These are phyloP conservation scores for Hericium rajendrae DNA, from an alignment of 768 basidiomycete genomes.

Conservation along the genomic window DNA sequence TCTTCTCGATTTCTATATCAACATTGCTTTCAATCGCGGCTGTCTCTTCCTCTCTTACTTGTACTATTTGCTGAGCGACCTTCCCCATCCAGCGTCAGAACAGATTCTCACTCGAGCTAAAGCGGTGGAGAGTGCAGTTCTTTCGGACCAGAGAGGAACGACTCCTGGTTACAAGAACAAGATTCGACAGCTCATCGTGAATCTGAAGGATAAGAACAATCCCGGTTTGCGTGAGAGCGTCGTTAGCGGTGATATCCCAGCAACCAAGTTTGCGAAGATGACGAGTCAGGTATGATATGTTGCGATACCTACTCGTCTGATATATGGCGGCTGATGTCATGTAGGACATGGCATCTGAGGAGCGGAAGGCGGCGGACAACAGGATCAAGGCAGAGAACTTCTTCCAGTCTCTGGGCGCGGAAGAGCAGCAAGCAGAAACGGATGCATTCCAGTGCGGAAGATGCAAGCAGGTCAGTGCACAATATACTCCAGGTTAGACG, in stretches of 20 bases:
- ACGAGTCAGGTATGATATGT: conserved; percentile 52
- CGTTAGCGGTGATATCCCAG: conserved; percentile 69
- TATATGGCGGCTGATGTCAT: background rate
- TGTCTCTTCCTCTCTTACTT: background rate
- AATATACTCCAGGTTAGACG: background rate
- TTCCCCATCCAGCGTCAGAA: conserved; percentile 43
- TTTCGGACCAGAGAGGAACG: conserved; percentile 34
- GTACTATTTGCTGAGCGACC: background rate
- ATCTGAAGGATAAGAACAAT: conserved; percentile 93
- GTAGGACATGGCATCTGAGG: conserved; percentile 95
- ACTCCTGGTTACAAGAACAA: conserved; percentile 55
- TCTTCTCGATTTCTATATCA: background rate
- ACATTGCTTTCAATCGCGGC: too few species aligned
- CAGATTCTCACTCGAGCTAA: conserved; percentile 57
- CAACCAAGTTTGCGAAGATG: conserved; percentile 71
- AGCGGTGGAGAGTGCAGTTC: conserved; percentile 62
- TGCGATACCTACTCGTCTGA: background rate
- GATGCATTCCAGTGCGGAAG: conserved; percentile 94
- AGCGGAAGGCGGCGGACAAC: conserved; percentile 74
- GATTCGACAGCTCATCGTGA: conserved; percentile 83
- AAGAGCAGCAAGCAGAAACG: conserved; percentile 86
- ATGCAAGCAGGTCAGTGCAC: conserved; percentile 72
- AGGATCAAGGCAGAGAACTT: conserved; percentile 81
- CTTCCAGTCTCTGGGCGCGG: conserved; percentile 85
- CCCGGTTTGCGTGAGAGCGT: conserved; percentile 77